Base-by-base conservation (phyloP, 768 basidiomycete genomes). In the Tulasnella sp. region DNA sequence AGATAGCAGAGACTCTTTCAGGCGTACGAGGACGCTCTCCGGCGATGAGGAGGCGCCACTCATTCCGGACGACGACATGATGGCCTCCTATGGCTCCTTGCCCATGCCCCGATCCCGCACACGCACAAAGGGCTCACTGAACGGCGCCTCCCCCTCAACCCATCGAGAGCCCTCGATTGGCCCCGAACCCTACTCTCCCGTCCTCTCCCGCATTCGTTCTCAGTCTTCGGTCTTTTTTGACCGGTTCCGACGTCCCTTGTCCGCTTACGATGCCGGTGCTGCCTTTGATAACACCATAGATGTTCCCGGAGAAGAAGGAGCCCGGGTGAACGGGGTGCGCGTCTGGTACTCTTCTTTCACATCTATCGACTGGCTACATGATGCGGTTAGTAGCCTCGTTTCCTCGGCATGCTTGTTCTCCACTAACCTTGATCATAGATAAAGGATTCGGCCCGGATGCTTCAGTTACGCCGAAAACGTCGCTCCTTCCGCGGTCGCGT, bases 331-430 rank as follows among this genome's bases (percentile, higher is more conserved):
- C 63, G 92, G 92, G 34, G 82, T 89, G 57, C 83, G 89, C 25
- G 87, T 91, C 32, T 87, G 84, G 88, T 91, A 90, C 68, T 82
- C 84, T 9, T 87, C 86, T 2, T 94, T 83, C 71, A 82, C 87
- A 0, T 90, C 86, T 17, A 84, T 94, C 57, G 92, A 97, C 69
- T 97, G 93, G 94, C 73, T 97, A 53, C 94, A 97, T 64, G 94
- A 97, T 71, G 79, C 88, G 37, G 70, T 73, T 61, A 67, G 72
- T 64, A 58, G 59, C 52, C 57, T 41, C 58, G 29, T 25, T 53
- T 50, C 25, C 49, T 50, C n/a, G 23, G n/a, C 43, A 12, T 46
- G 21, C 9, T 32, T 37, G 23, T 35, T 17, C n/a, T 11, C 45
- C 45, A 31, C 45, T 17, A n/a, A n/a, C n/a, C n/a, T n/a, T n/a